phyloP scores from a whole-genome alignment of 192 early-diverging fungal genomes.

The Kickxella alabastrina region DNA sequence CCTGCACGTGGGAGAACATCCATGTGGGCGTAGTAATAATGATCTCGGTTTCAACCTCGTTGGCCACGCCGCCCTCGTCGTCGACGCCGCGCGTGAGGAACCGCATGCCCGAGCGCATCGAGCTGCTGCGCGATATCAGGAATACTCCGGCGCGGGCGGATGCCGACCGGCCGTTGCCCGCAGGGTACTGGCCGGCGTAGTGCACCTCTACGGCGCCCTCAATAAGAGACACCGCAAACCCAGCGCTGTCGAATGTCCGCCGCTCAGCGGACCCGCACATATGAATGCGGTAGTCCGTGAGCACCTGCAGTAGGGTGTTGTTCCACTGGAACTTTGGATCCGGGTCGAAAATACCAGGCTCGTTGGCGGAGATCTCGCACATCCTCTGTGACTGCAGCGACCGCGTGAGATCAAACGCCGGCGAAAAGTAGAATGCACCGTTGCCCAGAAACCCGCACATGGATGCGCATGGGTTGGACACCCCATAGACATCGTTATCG shows the following conservation, averaged over 20 bases:
- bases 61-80: conserved; percentile 95
- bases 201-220: conserved; percentile 39
- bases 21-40: conserved; percentile 58
- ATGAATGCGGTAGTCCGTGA: conserved; percentile 73
- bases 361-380: conserved; percentile 23
- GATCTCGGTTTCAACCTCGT: conserved; percentile 97
- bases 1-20: conserved; percentile 74
- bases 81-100: conserved; percentile 95
- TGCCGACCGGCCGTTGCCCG: neutral
- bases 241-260: conserved; percentile 64
- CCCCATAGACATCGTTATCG: conserved; percentile 33
- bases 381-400: conserved; percentile 65
- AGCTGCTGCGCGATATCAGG: conserved; percentile 48
- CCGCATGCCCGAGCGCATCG: conserved; percentile 73
- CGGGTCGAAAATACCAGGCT: conserved; percentile 47
- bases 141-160: conserved; percentile 14
- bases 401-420: conserved; percentile 83
- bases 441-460: conserved; percentile 76
- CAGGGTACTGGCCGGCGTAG: conserved; percentile 1
- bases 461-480: conserved; percentile 69
- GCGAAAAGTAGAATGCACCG: conserved; percentile 92
- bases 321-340: conserved; percentile 92
- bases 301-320: conserved; percentile 69
- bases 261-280: conserved; percentile 65
- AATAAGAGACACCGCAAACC: conserved; percentile 63